phyloP scores from a whole-genome alignment of 768 basidiomycete species.

The Calocybe gangraenosa region DNA sequence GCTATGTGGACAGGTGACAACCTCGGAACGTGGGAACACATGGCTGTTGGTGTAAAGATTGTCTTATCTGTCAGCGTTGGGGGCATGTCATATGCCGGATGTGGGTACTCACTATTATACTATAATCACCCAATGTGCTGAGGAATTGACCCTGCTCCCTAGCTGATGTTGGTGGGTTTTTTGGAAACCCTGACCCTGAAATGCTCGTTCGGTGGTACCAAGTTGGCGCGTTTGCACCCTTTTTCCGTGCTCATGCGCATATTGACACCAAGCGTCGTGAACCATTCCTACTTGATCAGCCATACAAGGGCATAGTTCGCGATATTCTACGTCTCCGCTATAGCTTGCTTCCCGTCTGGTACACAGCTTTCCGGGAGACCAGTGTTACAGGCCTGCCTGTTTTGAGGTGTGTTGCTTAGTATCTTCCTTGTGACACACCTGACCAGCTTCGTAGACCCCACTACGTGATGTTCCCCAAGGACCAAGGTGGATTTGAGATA shows the following conservation, averaged over 20 bases:
- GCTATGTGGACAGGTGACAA: slow-evolving; percentile 99
- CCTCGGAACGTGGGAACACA: slow-evolving; percentile 96
- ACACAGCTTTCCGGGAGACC: slow-evolving; percentile 93
- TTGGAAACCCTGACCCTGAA: slow-evolving; percentile 91
- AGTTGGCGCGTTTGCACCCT: slow-evolving; percentile 91
- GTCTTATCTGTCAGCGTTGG: slow-evolving; percentile 83
- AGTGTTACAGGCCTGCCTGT: slow-evolving; percentile 79
- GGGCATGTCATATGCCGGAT: slow-evolving; percentile 88
- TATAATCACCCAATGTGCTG: background rate
- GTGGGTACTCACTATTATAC: slow-evolving; percentile 43
- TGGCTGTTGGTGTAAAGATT: slow-evolving; percentile 92
- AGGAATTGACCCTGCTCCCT: slow-evolving; percentile 4
- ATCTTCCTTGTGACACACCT: too few species aligned
- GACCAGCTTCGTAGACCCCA: slow-evolving; percentile 67
- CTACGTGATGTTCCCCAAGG: slow-evolving; percentile 89
- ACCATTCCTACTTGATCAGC: slow-evolving; percentile 88
- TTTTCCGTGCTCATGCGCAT: slow-evolving; percentile 98
- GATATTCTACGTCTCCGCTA: slow-evolving; percentile 82
- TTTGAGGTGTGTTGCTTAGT: slow-evolving; percentile 56
- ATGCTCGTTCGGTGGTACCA: slow-evolving; percentile 98
- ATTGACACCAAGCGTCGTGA: slow-evolving; percentile 97
- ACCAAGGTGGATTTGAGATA: slow-evolving; percentile 77
- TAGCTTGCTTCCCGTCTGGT: slow-evolving; percentile 88
- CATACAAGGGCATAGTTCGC: slow-evolving; percentile 79
- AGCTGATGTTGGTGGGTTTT: slow-evolving; percentile 99